These are phyloP conservation scores for Triticum dicoccoides DNA, from an alignment of 176 grass and related monocot species.

Conservation along the genomic window DNA sequence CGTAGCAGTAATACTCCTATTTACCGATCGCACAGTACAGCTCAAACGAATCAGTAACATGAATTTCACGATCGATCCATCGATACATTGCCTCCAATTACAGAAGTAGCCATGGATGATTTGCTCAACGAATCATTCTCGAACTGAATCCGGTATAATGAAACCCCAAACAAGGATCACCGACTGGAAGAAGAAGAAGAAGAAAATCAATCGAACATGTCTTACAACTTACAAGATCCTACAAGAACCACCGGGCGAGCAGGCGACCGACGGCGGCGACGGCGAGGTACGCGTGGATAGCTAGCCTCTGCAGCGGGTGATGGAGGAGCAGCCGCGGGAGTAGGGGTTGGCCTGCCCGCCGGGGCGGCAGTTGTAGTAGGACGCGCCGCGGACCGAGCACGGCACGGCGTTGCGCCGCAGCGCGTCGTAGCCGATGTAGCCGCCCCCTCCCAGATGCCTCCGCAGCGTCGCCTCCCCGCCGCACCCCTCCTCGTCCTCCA, in stretches of 20 bases:
- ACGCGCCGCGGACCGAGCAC: slow-evolving; percentile 42
- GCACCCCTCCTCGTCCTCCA: slow-evolving; percentile 27
- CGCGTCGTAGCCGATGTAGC: slow-evolving; percentile 48
- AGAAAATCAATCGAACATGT: background rate
- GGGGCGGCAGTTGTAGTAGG: slow-evolving; percentile 55
- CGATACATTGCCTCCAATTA: slow-evolving; percentile 8
- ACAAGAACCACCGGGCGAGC: background rate
- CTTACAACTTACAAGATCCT: slow-evolving; percentile 18
- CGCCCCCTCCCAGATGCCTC: slow-evolving; percentile 21
- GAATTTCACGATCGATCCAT: background rate
- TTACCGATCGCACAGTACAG: background rate
- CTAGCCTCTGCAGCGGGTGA: slow-evolving; percentile 43
- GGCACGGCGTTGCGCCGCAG: slow-evolving; percentile 38
- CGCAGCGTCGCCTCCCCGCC: background rate
- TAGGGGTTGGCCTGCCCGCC: slow-evolving; percentile 47
- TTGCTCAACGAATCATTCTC: background rate
- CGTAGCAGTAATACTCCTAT: background rate
- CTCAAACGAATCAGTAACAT: background rate
- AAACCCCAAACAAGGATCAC: background rate
- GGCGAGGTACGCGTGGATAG: background rate
- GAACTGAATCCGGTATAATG: background rate
- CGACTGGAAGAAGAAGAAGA: background rate
- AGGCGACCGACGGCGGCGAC: background rate
- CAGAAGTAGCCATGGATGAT: background rate
- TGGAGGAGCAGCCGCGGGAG: slow-evolving; percentile 45